A percentile compares a stretch with the other conserved stretches of the same genome.
phyloP scores from a whole-genome alignment of 23 red algal genomes.

The Agarophyton chilense region DNA sequence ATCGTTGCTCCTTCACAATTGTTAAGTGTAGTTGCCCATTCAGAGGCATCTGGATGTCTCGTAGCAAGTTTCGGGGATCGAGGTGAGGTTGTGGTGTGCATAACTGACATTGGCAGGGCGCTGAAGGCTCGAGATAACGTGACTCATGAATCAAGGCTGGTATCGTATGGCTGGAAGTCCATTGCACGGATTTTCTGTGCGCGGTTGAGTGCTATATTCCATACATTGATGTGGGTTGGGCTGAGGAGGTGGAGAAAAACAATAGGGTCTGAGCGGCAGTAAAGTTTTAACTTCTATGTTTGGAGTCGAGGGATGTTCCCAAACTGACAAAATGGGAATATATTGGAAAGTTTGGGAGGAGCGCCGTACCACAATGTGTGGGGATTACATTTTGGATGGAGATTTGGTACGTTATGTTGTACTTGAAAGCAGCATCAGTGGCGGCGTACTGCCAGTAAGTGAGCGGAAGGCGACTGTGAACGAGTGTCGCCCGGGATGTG shows the following conservation, averaged over 20 bases:
- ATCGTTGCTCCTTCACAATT: no score
- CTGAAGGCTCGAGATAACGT: background rate
- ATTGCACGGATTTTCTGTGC: background rate
- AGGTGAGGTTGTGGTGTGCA: background rate
- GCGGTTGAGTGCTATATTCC: background rate
- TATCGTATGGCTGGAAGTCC: constrained; percentile 27
- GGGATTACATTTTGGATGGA: background rate
- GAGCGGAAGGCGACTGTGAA: background rate
- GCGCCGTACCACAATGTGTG: background rate
- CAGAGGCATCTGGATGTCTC: constrained; percentile 29
- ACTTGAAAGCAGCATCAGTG: constrained; percentile 3
- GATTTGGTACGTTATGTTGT: background rate
- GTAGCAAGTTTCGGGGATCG: background rate
- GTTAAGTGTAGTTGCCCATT: background rate
- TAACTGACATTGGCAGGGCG: background rate
- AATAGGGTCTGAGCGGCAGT: background rate
- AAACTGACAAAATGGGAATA: background rate
- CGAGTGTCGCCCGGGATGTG: constrained; percentile 7
- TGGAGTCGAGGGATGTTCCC: background rate
- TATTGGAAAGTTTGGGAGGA: background rate
- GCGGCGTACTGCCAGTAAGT: constrained; percentile 2
- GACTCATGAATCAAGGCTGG: background rate
- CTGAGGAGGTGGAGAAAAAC: background rate
- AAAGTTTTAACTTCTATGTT: background rate
- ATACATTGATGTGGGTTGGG: background rate